Evolutionary conservation across 129 eudicot genomes (phyloP).

Genomic region (carrot (Daucus carota)): DNA sequence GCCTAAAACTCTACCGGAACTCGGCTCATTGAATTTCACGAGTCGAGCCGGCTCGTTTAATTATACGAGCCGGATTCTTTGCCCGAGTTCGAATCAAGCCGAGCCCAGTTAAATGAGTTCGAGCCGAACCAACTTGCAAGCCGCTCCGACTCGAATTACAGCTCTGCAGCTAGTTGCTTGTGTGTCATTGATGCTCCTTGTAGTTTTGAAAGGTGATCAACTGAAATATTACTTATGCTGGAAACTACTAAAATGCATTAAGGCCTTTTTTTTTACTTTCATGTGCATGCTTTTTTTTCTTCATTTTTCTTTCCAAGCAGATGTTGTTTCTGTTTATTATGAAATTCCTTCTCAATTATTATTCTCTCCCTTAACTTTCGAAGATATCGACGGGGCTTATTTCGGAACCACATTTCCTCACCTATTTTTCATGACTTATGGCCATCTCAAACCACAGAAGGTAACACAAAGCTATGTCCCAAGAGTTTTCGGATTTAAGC

Average conservation of each 20-base stretch:
- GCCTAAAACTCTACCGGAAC: too few relatives aligned
- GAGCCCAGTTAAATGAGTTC: too few relatives aligned
- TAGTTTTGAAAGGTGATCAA: background rate
- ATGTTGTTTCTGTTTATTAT: background rate
- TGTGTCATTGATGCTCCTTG: background rate
- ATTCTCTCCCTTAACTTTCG: conserved; percentile 34
- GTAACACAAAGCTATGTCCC: conserved; percentile 61
- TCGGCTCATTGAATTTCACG: too few relatives aligned
- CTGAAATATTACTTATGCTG: background rate
- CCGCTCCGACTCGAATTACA: too few relatives aligned
- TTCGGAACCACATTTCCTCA: conserved; percentile 98
- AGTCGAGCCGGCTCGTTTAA: too few relatives aligned
- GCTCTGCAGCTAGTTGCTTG: background rate
- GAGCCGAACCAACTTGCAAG: too few relatives aligned
- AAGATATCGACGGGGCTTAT: conserved; percentile 90
- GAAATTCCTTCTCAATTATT: background rate
- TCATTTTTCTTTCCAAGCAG: background rate
- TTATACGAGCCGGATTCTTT: too few relatives aligned
- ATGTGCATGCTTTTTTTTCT: background rate
- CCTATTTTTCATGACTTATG: conserved; percentile 84
- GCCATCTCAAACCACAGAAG: conserved; percentile 83
- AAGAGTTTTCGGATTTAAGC: conserved; percentile 86
- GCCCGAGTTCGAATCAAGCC: too few relatives aligned
- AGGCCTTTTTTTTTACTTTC: background rate
- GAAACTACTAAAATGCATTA: background rate